Base-by-base conservation (phyloP, 768 basidiomycete species). In the Russula dissimulans region DNA sequence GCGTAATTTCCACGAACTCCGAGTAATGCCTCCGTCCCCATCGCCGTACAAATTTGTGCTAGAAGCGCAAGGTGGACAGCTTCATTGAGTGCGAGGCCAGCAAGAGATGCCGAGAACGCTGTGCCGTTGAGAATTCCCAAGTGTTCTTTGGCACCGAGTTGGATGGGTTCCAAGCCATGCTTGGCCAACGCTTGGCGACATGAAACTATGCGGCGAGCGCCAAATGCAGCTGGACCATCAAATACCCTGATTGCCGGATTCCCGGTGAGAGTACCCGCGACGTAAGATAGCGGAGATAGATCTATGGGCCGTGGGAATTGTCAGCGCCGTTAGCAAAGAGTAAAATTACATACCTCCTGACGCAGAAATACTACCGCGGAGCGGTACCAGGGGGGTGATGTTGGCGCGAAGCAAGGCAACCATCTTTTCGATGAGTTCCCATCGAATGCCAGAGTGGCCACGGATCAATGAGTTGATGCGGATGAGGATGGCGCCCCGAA, bases 391-490 rank as follows among this genome's bases (percentile, higher is more conserved):
- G 0, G 89, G 87, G 5, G 83, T 89, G 67, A 94, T 79, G 65
- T 89, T 83, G 62, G 82, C 82, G 36, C 76, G 74, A 43, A 95
- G 80, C 45, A 92, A 78, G 18, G 81, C 78, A 61, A 79, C 80
- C 83, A 95, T 91, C 67, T 84, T 84, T 70, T 89, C 78, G 59
- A 94, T 81, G 52, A 94, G 80, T 61, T 86, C 83, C 80, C 85
- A 85, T 41, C 91, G 81, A 12, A 95, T 83, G 38, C 88, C 92
- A 22, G 89, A 91, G 73, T 94, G 92, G 0, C 91, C 91, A 6
- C 91, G 85, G 56, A 91, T 84, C 45, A 95, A 81, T 4, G 89
- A 91, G 72, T 94, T 95, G 79, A 90, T 86, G 65, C 91, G 88
- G 66, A 95, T 79, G 10, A 91, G 73, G 67, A 94, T 91, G 1